Base-by-base conservation (phyloP, 2,329 filamentous ascomycete species). In the Alternaria alternata region DNA sequence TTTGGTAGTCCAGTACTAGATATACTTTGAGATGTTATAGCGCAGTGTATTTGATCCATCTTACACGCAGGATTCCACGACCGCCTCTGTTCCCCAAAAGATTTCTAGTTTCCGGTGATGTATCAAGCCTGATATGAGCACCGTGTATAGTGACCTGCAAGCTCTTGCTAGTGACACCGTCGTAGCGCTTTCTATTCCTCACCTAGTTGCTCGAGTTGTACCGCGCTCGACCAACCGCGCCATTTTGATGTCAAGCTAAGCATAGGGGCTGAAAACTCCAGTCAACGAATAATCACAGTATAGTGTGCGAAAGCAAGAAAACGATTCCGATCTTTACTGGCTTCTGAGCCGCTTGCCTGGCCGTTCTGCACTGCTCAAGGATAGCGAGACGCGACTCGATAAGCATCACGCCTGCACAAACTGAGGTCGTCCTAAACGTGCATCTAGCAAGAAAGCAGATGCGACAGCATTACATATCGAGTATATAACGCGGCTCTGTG, bases 401-500 rank as follows among this genome's bases (percentile, higher is more conserved):
- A 36, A 36, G 14, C 14, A n/a, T 38, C 8, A 57, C 39, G 32
- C 46, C 7, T 60, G 24, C 39, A 52, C 16, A 60, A 51, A 44
- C 12, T 51, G 28, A 34, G 38, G 38, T 7, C 20, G n/a, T 39
- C 20, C 38, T 4, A 16, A 43, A 34, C 34, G 24, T 30, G 22
- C 5, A 38, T 16, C 4, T 11, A 14, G 12, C 9, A 44, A 30
- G 28, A 44, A 34, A 57, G 20, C 12, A 57, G 38, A 28, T 30
- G 20, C 28, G 9, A 32, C 7, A 32, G 18, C 4, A 18, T 41
- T 7, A 32, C 24, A 18, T 47, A 11, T 41, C 26, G 1, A 34
- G 36, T 54, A 54, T 54, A 43, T 59, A 54, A 54, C 44, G 28
- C 39, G 20, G 16, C 36, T n/a, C n/a, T 6, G 24, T 43, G 44